Base-by-base conservation (phyloP, 2,329 filamentous ascomycete genomes). In the Sordariomycetes sp. region DNA sequence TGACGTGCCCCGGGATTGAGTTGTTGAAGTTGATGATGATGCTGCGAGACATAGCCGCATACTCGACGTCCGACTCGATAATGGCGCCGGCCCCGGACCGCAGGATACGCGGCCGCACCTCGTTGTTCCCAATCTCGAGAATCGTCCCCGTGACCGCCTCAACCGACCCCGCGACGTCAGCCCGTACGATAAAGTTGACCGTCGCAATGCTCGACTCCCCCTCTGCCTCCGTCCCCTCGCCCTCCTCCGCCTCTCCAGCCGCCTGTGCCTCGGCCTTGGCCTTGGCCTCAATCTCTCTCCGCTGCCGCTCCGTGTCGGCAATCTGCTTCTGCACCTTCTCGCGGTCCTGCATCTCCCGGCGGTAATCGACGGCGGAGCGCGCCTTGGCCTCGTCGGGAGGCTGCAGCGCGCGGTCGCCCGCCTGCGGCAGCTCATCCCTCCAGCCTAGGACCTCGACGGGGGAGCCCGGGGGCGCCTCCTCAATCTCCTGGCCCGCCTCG, bases 361-460 rank as follows among this genome's bases (percentile, higher is more conserved):
- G 85, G 65, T 91, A 89, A 1, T 86, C 81, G 1, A 92, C 79
- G 0, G 94, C 92, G 2, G 77, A 79, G 65, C 89, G 89, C 39
- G 90, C 94, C 61, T 81, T 85, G 59, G 83, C 80, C 71, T 97
- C 91, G 62, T 85, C 83, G 0, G 80, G 76, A 1, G 91, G 89
- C 71, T 97, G 88, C 0, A 99, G 76, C 10, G 95, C 86, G 72
- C 90, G 84, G 64, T 95, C 89, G 54, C 95, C 95, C 1, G 94
- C 92, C 25, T 81, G 78, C 1, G 94, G 92, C 7, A 81, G 70
- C 62, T 90, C 85, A 39, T 90, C 87, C 64, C 85, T 85, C 94
- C 94, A 99, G n/a, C 94, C 94, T 61, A 96, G 84, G 22, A 99
- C 82, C 69, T 97, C 90, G 2, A 96, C 88, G 0, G 95, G 90